Conservation (phyloP, 257 asterid genomes). For the Linaria vulgaris region DNA sequence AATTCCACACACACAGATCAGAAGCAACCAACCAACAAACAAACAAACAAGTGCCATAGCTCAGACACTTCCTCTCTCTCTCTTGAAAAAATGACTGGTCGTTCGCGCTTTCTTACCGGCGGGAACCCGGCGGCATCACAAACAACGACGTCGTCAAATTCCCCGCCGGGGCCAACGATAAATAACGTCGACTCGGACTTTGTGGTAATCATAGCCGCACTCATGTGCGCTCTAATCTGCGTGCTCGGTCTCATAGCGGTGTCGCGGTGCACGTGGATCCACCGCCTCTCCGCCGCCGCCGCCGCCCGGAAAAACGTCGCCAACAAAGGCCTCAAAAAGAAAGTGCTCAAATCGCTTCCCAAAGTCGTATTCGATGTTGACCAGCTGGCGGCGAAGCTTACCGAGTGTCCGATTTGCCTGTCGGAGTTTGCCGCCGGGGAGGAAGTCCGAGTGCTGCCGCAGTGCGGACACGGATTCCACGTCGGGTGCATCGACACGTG, state of each 20-base stretch:
- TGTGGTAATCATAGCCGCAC: constrained; percentile 48
- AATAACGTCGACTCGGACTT: constrained; percentile 40
- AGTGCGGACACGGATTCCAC: constrained; percentile 57
- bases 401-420: constrained; percentile 58
- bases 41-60: neutral
- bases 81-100: constrained; percentile 37
- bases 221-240: constrained; percentile 58
- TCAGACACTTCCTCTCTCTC: neutral
- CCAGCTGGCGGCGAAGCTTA: constrained; percentile 20
- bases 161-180: constrained; percentile 26
- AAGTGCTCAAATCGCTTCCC: constrained; percentile 46
- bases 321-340: constrained; percentile 50
- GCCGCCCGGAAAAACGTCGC: constrained; percentile 28
- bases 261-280: constrained; percentile 55
- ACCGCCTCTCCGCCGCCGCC: constrained; percentile 30
- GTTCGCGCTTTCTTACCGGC: constrained; percentile 40
- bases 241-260: constrained; percentile 57
- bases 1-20: neutral
- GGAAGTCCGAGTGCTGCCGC: constrained; percentile 55
- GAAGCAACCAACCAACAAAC: neutral
- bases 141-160: constrained; percentile 10
- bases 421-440: constrained; percentile 52
- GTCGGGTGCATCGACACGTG: constrained; percentile 58
- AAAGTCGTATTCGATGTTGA: constrained; percentile 30
- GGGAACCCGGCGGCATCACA: constrained; percentile 31